phyloP scores from a whole-genome alignment of 768 basidiomycete genomes.

The Lactarius indigo region DNA sequence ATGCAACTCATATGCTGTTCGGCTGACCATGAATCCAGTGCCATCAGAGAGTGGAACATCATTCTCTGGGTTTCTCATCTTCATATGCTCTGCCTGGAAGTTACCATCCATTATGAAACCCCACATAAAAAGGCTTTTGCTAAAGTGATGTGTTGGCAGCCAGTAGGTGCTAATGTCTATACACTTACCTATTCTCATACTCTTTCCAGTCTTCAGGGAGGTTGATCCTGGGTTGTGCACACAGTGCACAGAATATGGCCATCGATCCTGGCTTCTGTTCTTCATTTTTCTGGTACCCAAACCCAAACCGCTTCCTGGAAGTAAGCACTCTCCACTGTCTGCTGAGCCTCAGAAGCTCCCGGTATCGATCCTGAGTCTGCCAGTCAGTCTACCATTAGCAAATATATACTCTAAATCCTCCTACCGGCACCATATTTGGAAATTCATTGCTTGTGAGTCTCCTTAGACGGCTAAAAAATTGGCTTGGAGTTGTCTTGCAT shows the following conservation, averaged over 20 bases:
- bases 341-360: no score
- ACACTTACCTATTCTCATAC: no score
- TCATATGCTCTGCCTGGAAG: conserved; percentile 7
- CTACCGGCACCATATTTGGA: neutral
- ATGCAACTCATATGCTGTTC: neutral
- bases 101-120: conserved; percentile 5
- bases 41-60: neutral
- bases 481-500: no score
- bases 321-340: no score
- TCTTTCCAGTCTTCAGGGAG: neutral
- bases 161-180: neutral
- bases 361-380: neutral
- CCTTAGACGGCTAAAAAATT: neutral
- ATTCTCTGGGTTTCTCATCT: neutral
- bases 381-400: neutral
- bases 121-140: neutral
- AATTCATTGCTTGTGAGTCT: neutral
- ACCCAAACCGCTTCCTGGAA: neutral
- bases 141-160: neutral
- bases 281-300: neutral
- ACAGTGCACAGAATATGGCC: conserved; percentile 1
- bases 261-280: neutral
- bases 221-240: neutral
- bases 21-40: conserved; percentile 1
- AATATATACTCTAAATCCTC: neutral